Evolutionary conservation across 192 early-diverging fungal genomes (phyloP).

Genomic region (Backusella westeae): DNA sequence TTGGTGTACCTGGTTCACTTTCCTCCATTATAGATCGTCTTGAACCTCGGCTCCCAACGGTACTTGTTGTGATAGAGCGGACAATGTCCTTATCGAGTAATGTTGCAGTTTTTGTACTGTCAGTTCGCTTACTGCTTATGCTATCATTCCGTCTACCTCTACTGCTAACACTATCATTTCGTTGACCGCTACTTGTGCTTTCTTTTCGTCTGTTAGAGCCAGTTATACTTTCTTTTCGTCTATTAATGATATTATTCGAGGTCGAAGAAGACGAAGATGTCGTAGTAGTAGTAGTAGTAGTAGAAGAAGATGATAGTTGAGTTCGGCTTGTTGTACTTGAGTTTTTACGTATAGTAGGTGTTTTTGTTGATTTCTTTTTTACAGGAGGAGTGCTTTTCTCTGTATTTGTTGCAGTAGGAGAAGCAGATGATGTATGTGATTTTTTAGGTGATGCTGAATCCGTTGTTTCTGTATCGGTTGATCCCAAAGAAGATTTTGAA

Average conservation of each 20-base stretch:
- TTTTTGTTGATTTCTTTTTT: not conserved
- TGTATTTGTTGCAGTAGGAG: not conserved
- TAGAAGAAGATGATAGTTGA: not conserved
- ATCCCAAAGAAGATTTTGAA: slow-evolving; percentile 7
- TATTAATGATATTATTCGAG: not conserved
- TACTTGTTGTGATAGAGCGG: slow-evolving; percentile 8
- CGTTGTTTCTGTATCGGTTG: slow-evolving; percentile 1
- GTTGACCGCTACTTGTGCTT: not conserved
- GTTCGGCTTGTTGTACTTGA: not conserved
- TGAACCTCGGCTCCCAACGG: not conserved
- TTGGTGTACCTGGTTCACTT: not conserved
- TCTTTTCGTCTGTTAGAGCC: not conserved
- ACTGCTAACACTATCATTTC: not conserved
- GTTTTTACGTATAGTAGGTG: slow-evolving; percentile 11
- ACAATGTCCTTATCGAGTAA: slow-evolving; percentile 2
- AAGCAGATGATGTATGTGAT: slow-evolving; percentile 5
- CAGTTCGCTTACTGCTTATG: not conserved
- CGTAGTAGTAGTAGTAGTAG: not conserved
- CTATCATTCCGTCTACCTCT: not conserved
- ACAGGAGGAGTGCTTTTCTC: slow-evolving; percentile 16
- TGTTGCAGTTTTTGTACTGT: not conserved
- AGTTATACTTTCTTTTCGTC: not conserved
- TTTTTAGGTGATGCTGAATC: slow-evolving; percentile 37
- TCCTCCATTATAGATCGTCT: not conserved
- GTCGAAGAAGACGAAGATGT: not conserved